A percentile compares a stretch with the other conserved stretches of the same genome.
Conservation (phyloP, 2,329 filamentous ascomycete genomes). For the Aspergillus ochraceus region DNA sequence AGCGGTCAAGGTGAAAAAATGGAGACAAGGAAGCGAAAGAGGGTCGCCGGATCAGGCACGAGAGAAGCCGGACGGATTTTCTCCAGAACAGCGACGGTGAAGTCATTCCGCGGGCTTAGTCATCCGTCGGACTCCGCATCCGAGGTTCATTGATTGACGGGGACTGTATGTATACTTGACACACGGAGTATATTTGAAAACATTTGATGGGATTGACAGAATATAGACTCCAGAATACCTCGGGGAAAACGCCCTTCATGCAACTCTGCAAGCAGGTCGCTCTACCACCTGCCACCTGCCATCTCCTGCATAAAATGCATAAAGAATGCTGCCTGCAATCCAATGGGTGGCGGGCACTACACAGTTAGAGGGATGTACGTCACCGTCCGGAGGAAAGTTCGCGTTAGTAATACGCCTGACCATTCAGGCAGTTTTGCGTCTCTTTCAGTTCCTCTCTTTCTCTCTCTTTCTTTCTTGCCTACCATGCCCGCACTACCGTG, state of each 20-base stretch:
- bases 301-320: background rate
- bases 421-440: background rate
- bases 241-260: no score
- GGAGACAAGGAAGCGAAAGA: no score
- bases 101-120: conserved; percentile 22
- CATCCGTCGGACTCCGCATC: background rate
- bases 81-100: conserved; percentile 12
- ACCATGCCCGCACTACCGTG: background rate
- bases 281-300: background rate
- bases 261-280: no score
- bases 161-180: no score
- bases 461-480: background rate
- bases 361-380: background rate
- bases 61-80: background rate
- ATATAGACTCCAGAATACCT: no score
- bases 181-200: no score
- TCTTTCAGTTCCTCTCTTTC: background rate
- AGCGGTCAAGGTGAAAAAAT: background rate
- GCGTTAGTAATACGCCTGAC: background rate
- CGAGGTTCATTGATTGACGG: no score
- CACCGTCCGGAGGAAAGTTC: background rate
- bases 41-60: background rate
- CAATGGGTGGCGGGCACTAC: no score
- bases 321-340: background rate
- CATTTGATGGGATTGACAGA: no score